Conservation (phyloP, 495 filamentous ascomycete species). For the Halenospora varia region DNA sequence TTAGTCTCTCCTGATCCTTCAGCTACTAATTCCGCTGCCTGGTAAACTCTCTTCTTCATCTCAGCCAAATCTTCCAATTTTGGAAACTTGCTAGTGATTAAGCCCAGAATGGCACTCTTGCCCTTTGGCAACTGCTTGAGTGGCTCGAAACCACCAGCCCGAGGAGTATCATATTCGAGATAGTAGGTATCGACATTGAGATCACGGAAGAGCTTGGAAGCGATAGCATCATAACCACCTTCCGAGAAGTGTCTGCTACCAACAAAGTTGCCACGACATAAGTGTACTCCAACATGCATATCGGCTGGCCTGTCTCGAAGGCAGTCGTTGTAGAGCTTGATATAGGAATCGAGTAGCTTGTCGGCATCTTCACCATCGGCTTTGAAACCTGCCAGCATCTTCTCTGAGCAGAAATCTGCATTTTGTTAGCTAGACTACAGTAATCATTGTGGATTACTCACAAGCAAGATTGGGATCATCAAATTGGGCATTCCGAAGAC, state of each 20-base stretch:
- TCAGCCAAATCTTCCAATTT: conserved; percentile 70
- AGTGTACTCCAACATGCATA: conserved; percentile 71
- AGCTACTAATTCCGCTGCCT: conserved; percentile 19
- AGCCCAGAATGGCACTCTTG: conserved; percentile 75
- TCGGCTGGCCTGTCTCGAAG: conserved; percentile 58
- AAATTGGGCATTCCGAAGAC: conserved; percentile 68
- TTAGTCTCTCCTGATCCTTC: conserved; percentile 28
- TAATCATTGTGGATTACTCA: conserved; percentile 34
- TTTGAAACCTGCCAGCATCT: conserved; percentile 62
- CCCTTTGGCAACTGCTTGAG: conserved; percentile 64
- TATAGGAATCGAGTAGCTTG: conserved; percentile 67
- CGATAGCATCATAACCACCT: conserved; percentile 77
- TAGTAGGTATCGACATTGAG: conserved; percentile 77
- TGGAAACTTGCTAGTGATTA: conserved; percentile 71
- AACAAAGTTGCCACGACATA: conserved; percentile 75
- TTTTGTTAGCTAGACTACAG: background rate
- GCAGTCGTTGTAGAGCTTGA: conserved; percentile 72
- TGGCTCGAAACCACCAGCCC: conserved; percentile 78
- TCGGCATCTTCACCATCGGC: conserved; percentile 55
- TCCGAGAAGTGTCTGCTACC: conserved; percentile 72
- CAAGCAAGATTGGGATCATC: conserved; percentile 76
- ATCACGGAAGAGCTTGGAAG: conserved; percentile 74
- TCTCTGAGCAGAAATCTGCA: conserved; percentile 71
- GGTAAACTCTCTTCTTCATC: conserved; percentile 35
- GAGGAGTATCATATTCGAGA: conserved; percentile 77